Percentiles rank a stretch among this genome's conserved stretches.
phyloP scores from a whole-genome alignment of 148 eudicot species.

The Amaranthus palmeri region DNA sequence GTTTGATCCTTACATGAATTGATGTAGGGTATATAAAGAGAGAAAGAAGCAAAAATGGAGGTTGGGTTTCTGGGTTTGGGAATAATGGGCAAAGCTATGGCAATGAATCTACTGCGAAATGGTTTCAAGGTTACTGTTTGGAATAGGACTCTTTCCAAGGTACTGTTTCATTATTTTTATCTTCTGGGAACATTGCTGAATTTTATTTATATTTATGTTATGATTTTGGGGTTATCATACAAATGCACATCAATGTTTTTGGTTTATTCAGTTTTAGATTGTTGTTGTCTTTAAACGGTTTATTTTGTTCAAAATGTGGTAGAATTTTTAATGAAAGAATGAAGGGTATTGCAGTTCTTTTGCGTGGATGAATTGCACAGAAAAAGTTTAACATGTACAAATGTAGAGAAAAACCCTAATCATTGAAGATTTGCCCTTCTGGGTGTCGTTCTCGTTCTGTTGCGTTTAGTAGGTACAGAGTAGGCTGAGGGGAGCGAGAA shows the following conservation, averaged over 20 bases:
- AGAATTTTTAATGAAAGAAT: too few relatives aligned
- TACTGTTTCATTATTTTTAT: conserved; percentile 9
- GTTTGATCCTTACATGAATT: not conserved
- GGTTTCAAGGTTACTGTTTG: conserved; percentile 87
- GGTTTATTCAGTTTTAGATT: not conserved
- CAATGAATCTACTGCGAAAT: conserved; percentile 72
- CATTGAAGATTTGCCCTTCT: too few relatives aligned
- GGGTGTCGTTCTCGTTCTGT: too few relatives aligned
- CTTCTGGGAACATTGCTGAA: too few relatives aligned
- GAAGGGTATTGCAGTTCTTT: too few relatives aligned
- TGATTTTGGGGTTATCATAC: not conserved
- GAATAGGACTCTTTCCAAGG: conserved; percentile 92
- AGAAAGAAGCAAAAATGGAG: conserved; percentile 41
- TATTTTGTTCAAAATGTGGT: not conserved
- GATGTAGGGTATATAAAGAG: conserved; percentile 10
- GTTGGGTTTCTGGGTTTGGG: conserved; percentile 91
- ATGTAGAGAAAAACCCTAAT: too few relatives aligned
- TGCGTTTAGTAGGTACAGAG: too few relatives aligned
- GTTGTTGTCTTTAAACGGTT: not conserved
- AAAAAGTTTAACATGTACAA: too few relatives aligned
- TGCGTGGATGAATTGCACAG: too few relatives aligned
- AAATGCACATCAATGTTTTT: not conserved
- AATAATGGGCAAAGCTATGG: conserved; percentile 95
- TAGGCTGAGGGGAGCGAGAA: too few relatives aligned
- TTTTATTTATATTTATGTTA: not conserved